Evolutionary conservation across 169 alveolate genomes (phyloP).

Genomic region (Plasmodium inui): DNA sequence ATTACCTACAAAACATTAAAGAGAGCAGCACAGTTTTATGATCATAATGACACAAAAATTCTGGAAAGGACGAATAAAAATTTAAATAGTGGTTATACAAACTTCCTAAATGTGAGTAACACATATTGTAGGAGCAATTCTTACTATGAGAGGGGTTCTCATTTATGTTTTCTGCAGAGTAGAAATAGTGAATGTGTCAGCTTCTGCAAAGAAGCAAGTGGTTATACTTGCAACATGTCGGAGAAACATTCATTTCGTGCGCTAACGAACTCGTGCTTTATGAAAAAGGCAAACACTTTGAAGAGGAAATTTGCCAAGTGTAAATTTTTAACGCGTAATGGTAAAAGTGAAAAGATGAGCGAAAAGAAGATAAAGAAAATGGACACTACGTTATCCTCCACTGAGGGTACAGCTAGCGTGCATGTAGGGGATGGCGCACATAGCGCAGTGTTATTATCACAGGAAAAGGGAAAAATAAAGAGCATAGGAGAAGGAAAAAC

Average conservation of each 20-base stretch:
- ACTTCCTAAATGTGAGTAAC: constrained; percentile 11
- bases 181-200: background rate
- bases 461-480: background rate
- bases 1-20: constrained; percentile 35
- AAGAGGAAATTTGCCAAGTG: constrained; percentile 53
- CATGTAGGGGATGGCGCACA: background rate
- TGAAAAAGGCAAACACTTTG: constrained; percentile 21
- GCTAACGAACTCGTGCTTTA: constrained; percentile 39
- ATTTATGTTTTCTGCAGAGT: background rate
- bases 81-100: constrained; percentile 31
- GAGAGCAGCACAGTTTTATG: constrained; percentile 53
- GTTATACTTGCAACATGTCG: background rate
- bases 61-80: background rate
- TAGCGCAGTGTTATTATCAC: background rate
- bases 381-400: background rate
- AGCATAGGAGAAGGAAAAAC: background rate
- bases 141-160: background rate
- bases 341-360: constrained; percentile 20
- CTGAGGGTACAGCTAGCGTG: background rate
- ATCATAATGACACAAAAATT: constrained; percentile 49
- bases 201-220: background rate
- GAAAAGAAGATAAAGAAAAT: constrained; percentile 13
- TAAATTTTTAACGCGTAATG: constrained; percentile 17
- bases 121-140: background rate
- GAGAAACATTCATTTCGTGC: background rate